Evolutionary conservation across 176 grass and related monocot species (phyloP).

Genomic region (Hyparrhenia diplandra): DNA sequence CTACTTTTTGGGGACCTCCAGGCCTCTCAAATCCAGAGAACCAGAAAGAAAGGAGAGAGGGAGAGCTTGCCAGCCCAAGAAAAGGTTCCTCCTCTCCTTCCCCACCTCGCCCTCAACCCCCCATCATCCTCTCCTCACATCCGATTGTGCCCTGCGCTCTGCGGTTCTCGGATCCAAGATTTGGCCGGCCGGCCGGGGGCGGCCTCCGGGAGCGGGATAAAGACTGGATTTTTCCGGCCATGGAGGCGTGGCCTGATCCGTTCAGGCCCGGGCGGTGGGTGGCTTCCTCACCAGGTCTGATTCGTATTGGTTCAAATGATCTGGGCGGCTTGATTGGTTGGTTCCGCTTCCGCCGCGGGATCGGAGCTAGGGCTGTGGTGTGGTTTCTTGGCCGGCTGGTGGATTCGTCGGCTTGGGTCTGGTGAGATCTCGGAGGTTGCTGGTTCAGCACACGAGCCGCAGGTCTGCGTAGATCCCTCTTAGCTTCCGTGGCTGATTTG

Average conservation of each 20-base stretch:
- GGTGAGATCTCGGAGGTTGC: slow-evolving; percentile 26
- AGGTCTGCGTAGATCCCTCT: too few species aligned
- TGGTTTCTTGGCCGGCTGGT: neutral
- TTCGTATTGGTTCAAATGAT: slow-evolving; percentile 41
- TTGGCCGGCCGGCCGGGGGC: neutral
- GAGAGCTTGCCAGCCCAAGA: slow-evolving; percentile 11
- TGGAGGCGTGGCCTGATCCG: slow-evolving; percentile 38
- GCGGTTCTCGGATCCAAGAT: slow-evolving; percentile 33
- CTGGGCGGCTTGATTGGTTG: neutral
- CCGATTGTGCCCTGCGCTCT: neutral
- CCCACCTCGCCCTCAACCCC: neutral
- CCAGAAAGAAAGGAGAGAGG: neutral
- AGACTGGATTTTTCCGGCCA: slow-evolving; percentile 20
- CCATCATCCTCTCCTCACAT: neutral
- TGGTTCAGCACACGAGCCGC: slow-evolving; percentile 16
- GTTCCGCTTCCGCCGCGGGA: neutral
- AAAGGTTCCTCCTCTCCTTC: slow-evolving; percentile 7
- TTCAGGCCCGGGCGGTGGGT: slow-evolving; percentile 17
- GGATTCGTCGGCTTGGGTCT: slow-evolving; percentile 19
- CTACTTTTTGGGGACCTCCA: slow-evolving; percentile 38
- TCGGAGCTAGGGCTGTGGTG: neutral
- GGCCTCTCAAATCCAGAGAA: slow-evolving; percentile 48
- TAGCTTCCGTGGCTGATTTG: neutral
- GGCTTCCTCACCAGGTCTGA: slow-evolving; percentile 25
- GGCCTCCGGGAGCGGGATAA: slow-evolving; percentile 9